Percentiles rank a stretch among this genome's conserved stretches.
Evolutionary conservation across 2,329 filamentous ascomycete genomes (phyloP).

Genomic region (Paecilomyces sp.): DNA sequence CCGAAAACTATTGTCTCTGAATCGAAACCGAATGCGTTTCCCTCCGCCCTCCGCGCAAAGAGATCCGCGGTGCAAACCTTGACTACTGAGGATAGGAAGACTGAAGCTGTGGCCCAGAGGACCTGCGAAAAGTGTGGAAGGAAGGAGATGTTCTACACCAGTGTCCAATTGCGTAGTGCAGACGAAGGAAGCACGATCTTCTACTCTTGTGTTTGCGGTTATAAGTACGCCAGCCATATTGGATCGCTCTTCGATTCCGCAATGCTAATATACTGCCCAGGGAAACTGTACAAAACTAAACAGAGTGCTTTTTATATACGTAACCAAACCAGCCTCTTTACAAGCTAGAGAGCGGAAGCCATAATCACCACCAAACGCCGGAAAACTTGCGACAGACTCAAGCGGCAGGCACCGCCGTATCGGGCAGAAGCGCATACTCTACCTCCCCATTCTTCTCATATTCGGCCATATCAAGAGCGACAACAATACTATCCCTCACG

Average conservation of each 20-base stretch:
- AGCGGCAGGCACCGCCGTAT: constrained; percentile 28
- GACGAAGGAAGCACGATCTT: constrained; percentile 94
- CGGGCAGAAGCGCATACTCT: constrained; percentile 88
- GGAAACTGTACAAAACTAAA: constrained; percentile 31
- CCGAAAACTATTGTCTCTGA: constrained; percentile 70
- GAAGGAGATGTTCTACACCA: constrained; percentile 76
- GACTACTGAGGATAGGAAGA: constrained; percentile 68
- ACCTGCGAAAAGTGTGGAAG: constrained; percentile 75
- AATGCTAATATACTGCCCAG: constrained; percentile 10
- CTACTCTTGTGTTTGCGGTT: constrained; percentile 78
- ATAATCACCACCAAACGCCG: constrained; percentile 7
- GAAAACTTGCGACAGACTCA: constrained; percentile 3
- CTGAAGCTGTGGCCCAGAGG: constrained; percentile 60
- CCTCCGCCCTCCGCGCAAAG: constrained; percentile 80
- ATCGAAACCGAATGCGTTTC: constrained; percentile 86
- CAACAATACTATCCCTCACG: constrained; percentile 87
- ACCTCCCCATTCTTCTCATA: constrained; percentile 83
- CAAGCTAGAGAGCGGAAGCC: constrained; percentile 13
- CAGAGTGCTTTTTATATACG: constrained; percentile 10
- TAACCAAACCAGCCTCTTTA: constrained; percentile 11
- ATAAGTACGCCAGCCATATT: constrained; percentile 54
- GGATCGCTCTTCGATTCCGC: not conserved
- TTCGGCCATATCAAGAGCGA: constrained; percentile 96
- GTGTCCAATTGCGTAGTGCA: constrained; percentile 79
- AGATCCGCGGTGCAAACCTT: constrained; percentile 78